phyloP scores from a whole-genome alignment of 2,329 filamentous ascomycete species.

The Stachybotrys echinatus region DNA sequence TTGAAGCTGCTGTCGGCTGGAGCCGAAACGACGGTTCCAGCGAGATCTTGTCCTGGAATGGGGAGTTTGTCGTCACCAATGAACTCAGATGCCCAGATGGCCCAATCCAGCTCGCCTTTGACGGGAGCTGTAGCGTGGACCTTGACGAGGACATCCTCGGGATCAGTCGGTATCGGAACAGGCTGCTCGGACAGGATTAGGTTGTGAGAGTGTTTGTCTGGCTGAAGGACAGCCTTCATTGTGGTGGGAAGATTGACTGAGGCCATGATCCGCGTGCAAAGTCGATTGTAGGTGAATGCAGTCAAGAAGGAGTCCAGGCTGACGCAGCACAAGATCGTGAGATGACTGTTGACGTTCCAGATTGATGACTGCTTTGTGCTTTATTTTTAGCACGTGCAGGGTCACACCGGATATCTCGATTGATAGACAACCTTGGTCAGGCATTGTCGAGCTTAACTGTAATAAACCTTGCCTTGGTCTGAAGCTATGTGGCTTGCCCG shows the following conservation, averaged over 20 bases:
- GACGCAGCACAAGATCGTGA: not conserved
- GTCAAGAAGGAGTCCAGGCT: not conserved
- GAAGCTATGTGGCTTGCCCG: not conserved
- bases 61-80: conserved; percentile 15
- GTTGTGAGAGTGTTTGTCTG: not conserved
- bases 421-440: not conserved
- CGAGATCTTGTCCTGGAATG: conserved; percentile 29
- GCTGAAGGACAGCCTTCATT: not conserved
- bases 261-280: not conserved
- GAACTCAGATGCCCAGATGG: conserved; percentile 11
- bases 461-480: not conserved
- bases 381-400: not conserved
- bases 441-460: not conserved
- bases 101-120: conserved; percentile 26
- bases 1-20: conserved; percentile 16
- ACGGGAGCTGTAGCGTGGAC: conserved; percentile 25
- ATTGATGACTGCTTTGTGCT: not conserved
- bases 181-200: not conserved
- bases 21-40: conserved; percentile 27
- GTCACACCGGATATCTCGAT: not conserved
- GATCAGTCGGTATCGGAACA: conserved; percentile 12
- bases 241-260: not conserved
- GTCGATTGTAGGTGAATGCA: not conserved
- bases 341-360: too few relatives aligned
- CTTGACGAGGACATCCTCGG: conserved; percentile 22